Evolutionary conservation across 306 rosid genomes (phyloP), one percentile per base, ranked within the genome.

Genomic region (Oemleria cerasiformis): DNA sequence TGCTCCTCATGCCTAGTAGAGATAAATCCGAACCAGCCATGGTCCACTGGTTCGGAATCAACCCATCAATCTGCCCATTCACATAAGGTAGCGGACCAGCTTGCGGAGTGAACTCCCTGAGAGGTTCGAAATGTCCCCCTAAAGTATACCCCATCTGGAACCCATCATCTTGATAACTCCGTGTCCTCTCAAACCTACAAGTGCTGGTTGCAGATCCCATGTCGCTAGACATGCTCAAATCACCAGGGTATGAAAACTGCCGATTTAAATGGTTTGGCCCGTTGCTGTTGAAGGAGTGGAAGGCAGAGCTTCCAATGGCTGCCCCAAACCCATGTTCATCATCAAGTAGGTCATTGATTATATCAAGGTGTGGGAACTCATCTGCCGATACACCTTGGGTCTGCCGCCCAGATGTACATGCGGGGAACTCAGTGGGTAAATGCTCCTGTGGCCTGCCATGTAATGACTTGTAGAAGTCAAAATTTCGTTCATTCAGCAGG

Each of bases 351-450:
- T 92, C 99, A 74, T 95, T 95, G 80, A 95, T 95, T 65, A 95
- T 92, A 78, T 95, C 99, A 36, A 95, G 91, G 81, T 95, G 97
- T 2, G 99, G 99, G 77, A 95, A 95, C 61, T 94, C 99, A 68
- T 95, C 97, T 5, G 81, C 86, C 64, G 84, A 71, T 62, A 84
- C 73, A 47, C 91, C 96, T 88, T 83, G 97, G 73, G 69, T 72
- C 69, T 83, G 91, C 39, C 85, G 96, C 69, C 96, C 90, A 0
- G 96, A 87, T 4, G 91, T 76, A 76, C 96, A 69, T 20, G 91
- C 86, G 9, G 82, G 68, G 72, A 84, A 77, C 67, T 91, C 89
- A 0, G 88, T 48, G 2, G 84, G 36, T 62, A 88, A 57, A 25
- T 81, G 80, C 8, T 86, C 88, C 67, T 58, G 72, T 48, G 83